Base-by-base conservation (phyloP, 805 yeast genomes). In the Lipomyces kockii region DNA sequence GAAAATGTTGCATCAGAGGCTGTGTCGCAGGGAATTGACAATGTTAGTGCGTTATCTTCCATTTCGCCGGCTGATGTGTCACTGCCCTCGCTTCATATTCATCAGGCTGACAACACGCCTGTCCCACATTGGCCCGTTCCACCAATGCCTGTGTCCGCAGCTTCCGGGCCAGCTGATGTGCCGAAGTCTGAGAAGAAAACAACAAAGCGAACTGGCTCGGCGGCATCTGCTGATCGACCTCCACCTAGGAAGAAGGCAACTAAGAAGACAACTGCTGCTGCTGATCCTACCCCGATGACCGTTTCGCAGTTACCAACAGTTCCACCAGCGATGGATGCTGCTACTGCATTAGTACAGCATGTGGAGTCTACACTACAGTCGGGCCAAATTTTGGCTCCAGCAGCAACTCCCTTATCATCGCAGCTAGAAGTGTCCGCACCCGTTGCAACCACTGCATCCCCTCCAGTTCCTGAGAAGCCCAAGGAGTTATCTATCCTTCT, bases 401-500 rank as follows among this genome's bases (percentile, higher is more conserved):
- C 8, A 17, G 20, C 22, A 17, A 43, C 49, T 43, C 22, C 11
- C 20, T n/a, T 17, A 22, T 3, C 5, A 35, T 32, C 34, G 32
- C 60, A 11, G 25, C 61, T 20, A 8, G 39, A 29, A 25, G 7
- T 55, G 37, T 29, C 9, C 7, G 11, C 49, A 49, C 57, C 29
- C 11, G 3, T n/a, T 7, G 43, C 61, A n/a, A n/a, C 62, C 11
- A 1, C 49, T 7, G 43, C 61, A 25, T n/a, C 68, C 7, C 58
- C 66, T 20, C 52, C 57, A 6, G 53, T 39, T 22, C 52, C 35
- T 22, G 59, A 25, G 37, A 51, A 22, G 53, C 71, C 29, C 22
- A 32, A 34, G 53, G 71, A 69, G 54, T 27, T 58, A 27, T 72
- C 72, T 8, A 39, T 69, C 11, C 39, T 68, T 43, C 53, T 65